phyloP scores from a whole-genome alignment of 2,329 filamentous ascomycete species.

The Knufia petricola region DNA sequence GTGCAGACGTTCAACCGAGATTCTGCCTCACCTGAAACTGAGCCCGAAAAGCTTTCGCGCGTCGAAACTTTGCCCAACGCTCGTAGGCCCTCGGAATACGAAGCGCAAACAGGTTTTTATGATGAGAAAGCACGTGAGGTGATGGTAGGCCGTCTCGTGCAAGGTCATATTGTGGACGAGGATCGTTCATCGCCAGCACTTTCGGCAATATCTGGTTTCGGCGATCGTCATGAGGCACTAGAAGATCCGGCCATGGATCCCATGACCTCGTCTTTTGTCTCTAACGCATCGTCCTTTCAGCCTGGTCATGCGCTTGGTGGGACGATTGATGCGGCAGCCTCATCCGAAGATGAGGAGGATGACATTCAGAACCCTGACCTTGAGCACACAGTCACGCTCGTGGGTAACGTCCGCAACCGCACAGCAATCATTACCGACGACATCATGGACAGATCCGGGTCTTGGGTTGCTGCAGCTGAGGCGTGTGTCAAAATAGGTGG shows the following conservation, averaged over 20 bases:
- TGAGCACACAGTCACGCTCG: slow-evolving; percentile 94
- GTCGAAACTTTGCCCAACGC: slow-evolving; percentile 31
- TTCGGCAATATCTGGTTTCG: slow-evolving; percentile 46
- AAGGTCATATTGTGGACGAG: slow-evolving; percentile 92
- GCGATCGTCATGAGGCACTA: slow-evolving; percentile 41
- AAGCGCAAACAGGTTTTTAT: slow-evolving; percentile 51
- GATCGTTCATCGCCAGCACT: slow-evolving; percentile 71
- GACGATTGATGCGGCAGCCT: slow-evolving; percentile 70
- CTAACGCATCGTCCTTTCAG: slow-evolving; percentile 65
- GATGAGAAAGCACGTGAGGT: slow-evolving; percentile 81
- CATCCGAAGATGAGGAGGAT: slow-evolving; percentile 88
- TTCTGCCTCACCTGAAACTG: slow-evolving; percentile 23
- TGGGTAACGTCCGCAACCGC: slow-evolving; percentile 80
- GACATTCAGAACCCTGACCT: slow-evolving; percentile 68
- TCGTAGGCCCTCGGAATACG: slow-evolving; percentile 33
- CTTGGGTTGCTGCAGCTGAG: slow-evolving; percentile 95
- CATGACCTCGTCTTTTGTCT: slow-evolving; percentile 75
- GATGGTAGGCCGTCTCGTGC: slow-evolving; percentile 79
- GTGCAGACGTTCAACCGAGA: slow-evolving; percentile 19
- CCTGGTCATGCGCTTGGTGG: slow-evolving; percentile 68
- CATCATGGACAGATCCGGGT: slow-evolving; percentile 96
- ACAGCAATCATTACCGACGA: slow-evolving; percentile 94
- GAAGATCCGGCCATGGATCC: slow-evolving; percentile 59
- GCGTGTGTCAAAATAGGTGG: slow-evolving; percentile 77
- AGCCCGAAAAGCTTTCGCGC: slow-evolving; percentile 26